phyloP scores from a whole-genome alignment of 2,329 filamentous ascomycete species.

The Xylaria sp. region DNA sequence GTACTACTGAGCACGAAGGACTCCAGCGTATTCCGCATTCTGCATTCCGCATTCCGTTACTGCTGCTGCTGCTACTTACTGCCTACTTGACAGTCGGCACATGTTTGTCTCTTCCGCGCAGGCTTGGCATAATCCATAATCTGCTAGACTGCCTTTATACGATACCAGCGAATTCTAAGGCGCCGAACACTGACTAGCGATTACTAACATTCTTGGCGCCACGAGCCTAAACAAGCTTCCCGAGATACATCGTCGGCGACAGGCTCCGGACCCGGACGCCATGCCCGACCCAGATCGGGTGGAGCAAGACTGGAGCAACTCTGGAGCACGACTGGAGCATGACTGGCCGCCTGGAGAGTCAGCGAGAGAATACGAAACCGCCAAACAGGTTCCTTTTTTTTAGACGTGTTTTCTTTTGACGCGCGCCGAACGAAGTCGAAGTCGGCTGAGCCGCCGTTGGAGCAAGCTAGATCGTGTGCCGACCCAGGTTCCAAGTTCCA shows the following conservation, averaged over 20 bases:
- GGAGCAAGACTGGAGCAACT: background rate
- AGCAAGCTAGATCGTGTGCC: background rate
- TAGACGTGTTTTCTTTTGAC: background rate
- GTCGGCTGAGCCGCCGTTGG: background rate
- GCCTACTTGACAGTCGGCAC: background rate
- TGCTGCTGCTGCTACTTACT: too few relatives aligned
- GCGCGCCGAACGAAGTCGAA: background rate
- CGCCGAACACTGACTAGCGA: background rate
- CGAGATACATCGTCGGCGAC: background rate
- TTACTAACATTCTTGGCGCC: conserved; percentile 2
- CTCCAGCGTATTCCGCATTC: too few relatives aligned
- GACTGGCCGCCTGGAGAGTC: conserved; percentile 4
- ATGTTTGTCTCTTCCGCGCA: background rate
- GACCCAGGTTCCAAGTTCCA: background rate
- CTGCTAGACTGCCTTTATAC: background rate
- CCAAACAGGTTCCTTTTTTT: background rate
- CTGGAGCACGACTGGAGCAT: background rate
- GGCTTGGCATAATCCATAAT: background rate
- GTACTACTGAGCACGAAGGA: too few relatives aligned
- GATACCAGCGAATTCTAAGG: background rate
- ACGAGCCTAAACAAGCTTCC: conserved; percentile 11
- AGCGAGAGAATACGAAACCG: background rate
- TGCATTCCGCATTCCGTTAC: too few relatives aligned
- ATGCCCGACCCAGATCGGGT: conserved; percentile 10
- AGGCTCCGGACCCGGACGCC: conserved; percentile 13